Percentiles rank a stretch among this genome's conserved stretches.
phyloP scores from a whole-genome alignment of 1,139 yeast species.

The Debaryomycetaceae sp. region DNA sequence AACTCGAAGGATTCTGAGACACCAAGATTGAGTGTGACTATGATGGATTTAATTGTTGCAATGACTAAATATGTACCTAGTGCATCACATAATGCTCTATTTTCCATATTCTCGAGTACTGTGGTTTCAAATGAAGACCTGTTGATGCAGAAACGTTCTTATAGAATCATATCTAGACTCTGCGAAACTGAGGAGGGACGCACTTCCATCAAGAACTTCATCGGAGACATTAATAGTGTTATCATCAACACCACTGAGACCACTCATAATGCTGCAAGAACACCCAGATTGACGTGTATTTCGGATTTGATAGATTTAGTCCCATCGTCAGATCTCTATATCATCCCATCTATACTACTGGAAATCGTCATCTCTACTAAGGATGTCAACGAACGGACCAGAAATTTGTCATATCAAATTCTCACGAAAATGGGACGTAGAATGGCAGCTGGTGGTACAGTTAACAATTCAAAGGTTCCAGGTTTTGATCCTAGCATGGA shows the following conservation, averaged over 20 bases:
- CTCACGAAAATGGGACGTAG: constrained; percentile 78
- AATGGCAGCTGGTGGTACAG: constrained; percentile 69
- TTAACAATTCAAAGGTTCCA: constrained; percentile 64
- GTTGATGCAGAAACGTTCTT: constrained; percentile 83
- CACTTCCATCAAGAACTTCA: constrained; percentile 46
- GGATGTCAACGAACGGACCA: constrained; percentile 87
- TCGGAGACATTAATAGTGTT: constrained; percentile 57
- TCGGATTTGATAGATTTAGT: constrained; percentile 55
- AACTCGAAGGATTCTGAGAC: constrained; percentile 15
- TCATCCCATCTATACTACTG: constrained; percentile 78
- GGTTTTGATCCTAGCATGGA: constrained; percentile 64
- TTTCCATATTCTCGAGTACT: constrained; percentile 72
- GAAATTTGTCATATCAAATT: constrained; percentile 75
- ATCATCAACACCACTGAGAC: constrained; percentile 55
- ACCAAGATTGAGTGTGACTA: constrained; percentile 67
- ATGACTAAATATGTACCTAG: constrained; percentile 81
- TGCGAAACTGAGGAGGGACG: constrained; percentile 68
- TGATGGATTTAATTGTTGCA: constrained; percentile 87
- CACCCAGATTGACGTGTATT: constrained; percentile 74
- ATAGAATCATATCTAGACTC: constrained; percentile 70
- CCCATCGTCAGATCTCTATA: constrained; percentile 62
- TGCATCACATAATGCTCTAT: constrained; percentile 66
- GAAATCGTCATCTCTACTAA: constrained; percentile 92
- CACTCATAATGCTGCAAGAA: constrained; percentile 73
- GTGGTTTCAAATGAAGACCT: constrained; percentile 54